Conservation (phyloP, 1,284 basidiomycete species). For the Cystobasidiaceae sp. region DNA sequence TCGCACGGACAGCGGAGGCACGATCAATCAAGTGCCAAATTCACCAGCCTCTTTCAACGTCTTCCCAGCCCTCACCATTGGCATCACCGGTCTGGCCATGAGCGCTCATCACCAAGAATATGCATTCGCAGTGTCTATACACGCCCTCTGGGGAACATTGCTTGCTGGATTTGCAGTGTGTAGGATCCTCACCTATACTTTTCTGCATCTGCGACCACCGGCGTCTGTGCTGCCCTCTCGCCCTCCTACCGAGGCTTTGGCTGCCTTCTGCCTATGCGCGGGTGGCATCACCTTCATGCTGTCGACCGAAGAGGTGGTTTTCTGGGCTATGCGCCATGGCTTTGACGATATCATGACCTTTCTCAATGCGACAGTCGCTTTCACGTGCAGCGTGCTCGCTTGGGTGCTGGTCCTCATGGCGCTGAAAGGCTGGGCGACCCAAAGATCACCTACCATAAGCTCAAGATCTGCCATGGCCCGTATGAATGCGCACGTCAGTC, state of each 20-base stretch:
- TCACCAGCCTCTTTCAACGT: constrained; percentile 82
- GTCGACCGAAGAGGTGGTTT: constrained; percentile 81
- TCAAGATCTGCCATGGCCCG: no score
- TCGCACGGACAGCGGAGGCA: constrained; percentile 37
- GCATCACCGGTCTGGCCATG: constrained; percentile 91
- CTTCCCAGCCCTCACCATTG: constrained; percentile 87
- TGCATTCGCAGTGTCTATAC: constrained; percentile 78
- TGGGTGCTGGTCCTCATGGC: constrained; percentile 72
- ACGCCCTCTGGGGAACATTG: constrained; percentile 85
- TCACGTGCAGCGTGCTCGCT: constrained; percentile 61
- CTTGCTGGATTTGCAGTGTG: constrained; percentile 72
- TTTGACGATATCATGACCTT: constrained; percentile 76
- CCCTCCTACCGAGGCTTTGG: constrained; percentile 87
- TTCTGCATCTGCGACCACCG: constrained; percentile 72
- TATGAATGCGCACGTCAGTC: no score
- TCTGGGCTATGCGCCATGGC: constrained; percentile 84
- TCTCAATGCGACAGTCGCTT: constrained; percentile 57
- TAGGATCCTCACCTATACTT: constrained; percentile 84
- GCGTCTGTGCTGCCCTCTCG: constrained; percentile 61
- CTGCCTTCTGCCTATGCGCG: constrained; percentile 75
- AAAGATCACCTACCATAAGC: no score
- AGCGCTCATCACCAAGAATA: constrained; percentile 89
- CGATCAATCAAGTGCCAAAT: constrained; percentile 66
- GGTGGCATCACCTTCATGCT: constrained; percentile 90
- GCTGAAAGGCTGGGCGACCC: no score